Percentiles rank a stretch among this genome's conserved stretches.
These are phyloP conservation scores for Byssothecium circinans DNA, from an alignment of 2,329 filamentous ascomycete genomes.

Conservation along the genomic window DNA sequence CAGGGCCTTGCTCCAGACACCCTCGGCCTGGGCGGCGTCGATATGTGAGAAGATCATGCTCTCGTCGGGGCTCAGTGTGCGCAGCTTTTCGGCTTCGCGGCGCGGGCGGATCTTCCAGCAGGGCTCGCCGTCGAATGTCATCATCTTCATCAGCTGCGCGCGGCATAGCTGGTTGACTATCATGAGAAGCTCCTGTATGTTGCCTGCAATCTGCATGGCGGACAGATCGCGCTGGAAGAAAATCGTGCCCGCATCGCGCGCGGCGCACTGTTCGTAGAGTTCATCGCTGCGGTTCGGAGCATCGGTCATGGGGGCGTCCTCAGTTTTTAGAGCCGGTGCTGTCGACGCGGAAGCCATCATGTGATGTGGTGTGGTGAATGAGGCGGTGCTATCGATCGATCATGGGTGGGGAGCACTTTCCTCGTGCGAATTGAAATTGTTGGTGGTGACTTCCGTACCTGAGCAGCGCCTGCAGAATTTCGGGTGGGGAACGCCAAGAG, in stretches of 20 bases:
- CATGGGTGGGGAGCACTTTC: slow-evolving; percentile 16
- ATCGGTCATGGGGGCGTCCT: slow-evolving; percentile 13
- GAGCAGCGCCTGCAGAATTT: neutral
- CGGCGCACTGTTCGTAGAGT: slow-evolving; percentile 44
- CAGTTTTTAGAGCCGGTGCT: slow-evolving; percentile 13
- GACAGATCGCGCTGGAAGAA: slow-evolving; percentile 46
- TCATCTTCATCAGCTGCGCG: slow-evolving; percentile 41
- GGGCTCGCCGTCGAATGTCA: slow-evolving; percentile 39
- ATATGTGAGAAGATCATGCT: slow-evolving; percentile 85
- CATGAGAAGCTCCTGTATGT: slow-evolving; percentile 34
- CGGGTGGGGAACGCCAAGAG: slow-evolving; percentile 4
- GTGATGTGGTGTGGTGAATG: no score
- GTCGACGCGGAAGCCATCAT: slow-evolving; percentile 8
- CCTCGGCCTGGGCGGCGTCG: slow-evolving; percentile 79
- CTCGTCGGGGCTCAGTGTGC: slow-evolving; percentile 65
- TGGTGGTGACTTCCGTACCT: slow-evolving; percentile 19
- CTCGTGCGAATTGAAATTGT: neutral
- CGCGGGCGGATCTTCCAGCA: slow-evolving; percentile 43
- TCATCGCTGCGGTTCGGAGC: slow-evolving; percentile 28
- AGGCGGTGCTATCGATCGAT: slow-evolving; percentile 20
- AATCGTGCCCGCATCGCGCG: slow-evolving; percentile 36
- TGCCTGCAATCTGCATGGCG: slow-evolving; percentile 41
- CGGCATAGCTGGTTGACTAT: slow-evolving; percentile 39
- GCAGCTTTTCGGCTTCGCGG: slow-evolving; percentile 44
- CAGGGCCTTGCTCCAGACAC: slow-evolving; percentile 88